Evolutionary conservation across 2,329 filamentous ascomycete species (phyloP).

Genomic region (Talaromyces sp.): DNA sequence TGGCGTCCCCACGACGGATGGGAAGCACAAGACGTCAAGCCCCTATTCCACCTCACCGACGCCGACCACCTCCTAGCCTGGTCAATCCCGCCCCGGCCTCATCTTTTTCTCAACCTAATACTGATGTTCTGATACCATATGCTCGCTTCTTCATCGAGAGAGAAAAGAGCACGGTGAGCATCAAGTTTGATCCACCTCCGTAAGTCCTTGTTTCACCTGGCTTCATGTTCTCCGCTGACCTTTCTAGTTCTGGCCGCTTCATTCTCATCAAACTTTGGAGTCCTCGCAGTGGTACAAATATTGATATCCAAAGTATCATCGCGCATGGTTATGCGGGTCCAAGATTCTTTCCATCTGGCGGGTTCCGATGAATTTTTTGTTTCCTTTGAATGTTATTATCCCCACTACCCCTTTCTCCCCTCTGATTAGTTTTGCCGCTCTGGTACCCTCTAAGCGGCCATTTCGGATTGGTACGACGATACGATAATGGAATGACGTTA

Average conservation of each 20-base stretch:
- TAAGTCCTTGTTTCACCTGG: conserved; percentile 27
- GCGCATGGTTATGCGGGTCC: conserved; percentile 84
- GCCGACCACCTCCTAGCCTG: conserved; percentile 29
- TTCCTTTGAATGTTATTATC: background rate
- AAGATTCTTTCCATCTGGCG: conserved; percentile 75
- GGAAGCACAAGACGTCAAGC: conserved; percentile 23
- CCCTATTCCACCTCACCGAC: conserved; percentile 21
- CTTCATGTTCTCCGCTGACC: conserved; percentile 1
- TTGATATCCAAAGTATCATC: conserved; percentile 85
- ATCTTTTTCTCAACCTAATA: conserved; percentile 9
- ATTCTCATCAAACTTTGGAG: conserved; percentile 91
- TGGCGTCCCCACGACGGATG: conserved; percentile 30
- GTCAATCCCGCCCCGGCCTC: conserved; percentile 30
- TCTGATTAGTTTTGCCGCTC: background rate
- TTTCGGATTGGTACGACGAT: background rate
- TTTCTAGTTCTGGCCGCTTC: conserved; percentile 68
- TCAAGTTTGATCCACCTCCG: conserved; percentile 66
- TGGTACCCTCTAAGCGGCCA: background rate
- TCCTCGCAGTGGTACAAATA: conserved; percentile 72
- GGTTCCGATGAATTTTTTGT: conserved; percentile 54
- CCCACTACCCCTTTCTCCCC: background rate
- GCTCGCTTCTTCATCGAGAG: conserved; percentile 82
- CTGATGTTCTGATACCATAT: conserved; percentile 65
- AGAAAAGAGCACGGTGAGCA: conserved; percentile 80
- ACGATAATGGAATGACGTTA: background rate